A percentile compares a stretch with the other conserved stretches of the same genome.
Conservation (phyloP, 2,329 filamentous ascomycete species). For the Fusarium vanettenii region DNA sequence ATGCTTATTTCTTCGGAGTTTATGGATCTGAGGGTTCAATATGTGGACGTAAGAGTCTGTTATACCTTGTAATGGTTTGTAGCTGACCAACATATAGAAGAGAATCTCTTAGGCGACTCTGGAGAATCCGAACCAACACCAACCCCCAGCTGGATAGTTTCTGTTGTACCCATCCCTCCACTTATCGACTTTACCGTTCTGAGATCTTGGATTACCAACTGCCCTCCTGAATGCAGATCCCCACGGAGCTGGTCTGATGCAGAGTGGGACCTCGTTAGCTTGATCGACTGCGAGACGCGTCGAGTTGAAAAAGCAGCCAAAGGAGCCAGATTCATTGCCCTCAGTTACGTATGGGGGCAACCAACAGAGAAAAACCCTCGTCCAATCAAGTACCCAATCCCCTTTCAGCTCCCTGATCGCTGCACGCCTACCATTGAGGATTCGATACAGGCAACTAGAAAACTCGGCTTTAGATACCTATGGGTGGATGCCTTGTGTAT, state of each 20-base stretch:
- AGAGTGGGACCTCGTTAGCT: background rate
- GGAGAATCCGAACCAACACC: background rate
- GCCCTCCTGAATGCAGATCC: background rate
- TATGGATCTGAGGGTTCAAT: background rate
- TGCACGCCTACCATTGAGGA: background rate
- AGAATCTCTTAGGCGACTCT: background rate
- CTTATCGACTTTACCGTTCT: background rate
- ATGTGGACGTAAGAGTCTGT: background rate
- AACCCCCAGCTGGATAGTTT: accelerated
- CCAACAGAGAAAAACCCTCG: background rate
- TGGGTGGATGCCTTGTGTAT: background rate
- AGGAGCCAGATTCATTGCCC: background rate
- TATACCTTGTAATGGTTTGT: background rate
- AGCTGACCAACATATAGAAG: background rate
- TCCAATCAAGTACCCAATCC: background rate
- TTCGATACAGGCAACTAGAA: background rate
- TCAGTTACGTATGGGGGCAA: background rate
- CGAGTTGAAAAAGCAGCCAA: background rate
- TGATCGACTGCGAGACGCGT: background rate
- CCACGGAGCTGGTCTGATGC: background rate
- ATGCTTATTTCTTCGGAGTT: background rate
- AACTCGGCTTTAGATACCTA: background rate
- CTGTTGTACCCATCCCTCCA: background rate
- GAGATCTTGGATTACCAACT: background rate
- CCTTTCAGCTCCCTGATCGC: background rate